Base-by-base conservation (phyloP, 805 yeast genomes). In the Candida orba region DNA sequence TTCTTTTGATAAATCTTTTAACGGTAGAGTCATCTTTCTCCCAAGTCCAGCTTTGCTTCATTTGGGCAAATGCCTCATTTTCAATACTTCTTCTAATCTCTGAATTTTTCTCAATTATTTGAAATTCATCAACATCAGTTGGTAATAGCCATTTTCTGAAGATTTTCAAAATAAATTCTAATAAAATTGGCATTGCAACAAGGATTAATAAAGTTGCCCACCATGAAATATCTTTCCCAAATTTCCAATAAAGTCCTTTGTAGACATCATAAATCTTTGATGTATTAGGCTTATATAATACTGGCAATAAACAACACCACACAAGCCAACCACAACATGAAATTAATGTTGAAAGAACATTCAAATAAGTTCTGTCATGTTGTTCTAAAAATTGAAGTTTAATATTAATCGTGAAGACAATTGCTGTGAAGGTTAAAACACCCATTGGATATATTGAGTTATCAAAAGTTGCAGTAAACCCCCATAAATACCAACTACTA, bases 361-460 rank as follows among this genome's bases (percentile, higher is more conserved):
- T 81, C 34, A 87, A 56, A 68, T 85, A 73, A 13, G 84, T 81
- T 45, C 87, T 69, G 52, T 81, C 85, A 44, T 72, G 75, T 79
- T 86, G 87, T 53, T 91, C 97, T 33, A 91, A 61, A 43, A 89
- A 71, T 53, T 84, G 87, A 47, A 87, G 73, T 63, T 90, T 93
- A 40, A 82, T 70, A 57, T 85, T 84, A 54, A 93, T 83, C 7
- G 88, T 65, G 37, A 79, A 67, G 20, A 86, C 80, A 50, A 89
- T 72, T 0, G 84, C 80, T 3, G 91, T 79, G 58, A 79, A 93
- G 40, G 80, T 66, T 38, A 86, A 65, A 6, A 84, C 79, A 18
- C 99, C 96, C 44, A 87, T 54, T 1, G 96, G 95, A 59, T 84
- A 84, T 2, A 90, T 65, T 0, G 91, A 76, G 60, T 84, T 85